These are phyloP conservation scores for Xylariaceae sp. DNA, from an alignment of 2,329 filamentous ascomycete genomes.

Conservation along the genomic window DNA sequence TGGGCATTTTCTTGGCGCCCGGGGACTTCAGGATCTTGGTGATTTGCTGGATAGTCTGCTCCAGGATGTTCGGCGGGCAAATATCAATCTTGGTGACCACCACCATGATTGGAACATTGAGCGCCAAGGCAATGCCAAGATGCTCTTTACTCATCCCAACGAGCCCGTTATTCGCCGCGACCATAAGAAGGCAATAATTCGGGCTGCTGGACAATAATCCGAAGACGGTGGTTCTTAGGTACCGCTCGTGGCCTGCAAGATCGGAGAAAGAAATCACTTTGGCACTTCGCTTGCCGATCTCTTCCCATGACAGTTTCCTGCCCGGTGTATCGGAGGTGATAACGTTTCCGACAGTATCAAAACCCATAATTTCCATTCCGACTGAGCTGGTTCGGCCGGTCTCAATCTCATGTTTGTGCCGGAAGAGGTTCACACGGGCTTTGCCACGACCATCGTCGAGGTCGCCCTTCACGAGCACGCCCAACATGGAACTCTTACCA, in stretches of 20 bases:
- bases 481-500: conserved; percentile 93
- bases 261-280: conserved; percentile 98
- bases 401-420: conserved; percentile 97
- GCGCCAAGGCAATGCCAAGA: conserved; percentile 83
- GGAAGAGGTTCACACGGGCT: conserved; percentile 90
- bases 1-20: conserved; percentile 89
- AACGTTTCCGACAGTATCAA: conserved; percentile 80
- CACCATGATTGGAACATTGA: conserved; percentile 97
- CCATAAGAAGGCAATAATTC: conserved; percentile 97
- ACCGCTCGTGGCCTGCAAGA: conserved; percentile 90
- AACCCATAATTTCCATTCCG: conserved; percentile 98
- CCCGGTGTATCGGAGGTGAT: conserved; percentile 78
- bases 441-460: conserved; percentile 92
- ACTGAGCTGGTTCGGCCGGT: conserved; percentile 93
- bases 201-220: conserved; percentile 90
- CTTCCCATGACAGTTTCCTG: conserved; percentile 86
- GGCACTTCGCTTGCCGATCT: conserved; percentile 89
- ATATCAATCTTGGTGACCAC: conserved; percentile 98
- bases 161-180: conserved; percentile 93
- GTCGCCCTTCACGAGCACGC: conserved; percentile 90
- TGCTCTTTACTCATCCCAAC: conserved; percentile 99
- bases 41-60: conserved; percentile 88
- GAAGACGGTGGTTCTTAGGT: conserved; percentile 93
- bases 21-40: conserved; percentile 91
- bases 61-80: conserved; percentile 89